Base-by-base conservation (phyloP, 352 stramenopile genomes). In the Proteromonas lacertae region DNA sequence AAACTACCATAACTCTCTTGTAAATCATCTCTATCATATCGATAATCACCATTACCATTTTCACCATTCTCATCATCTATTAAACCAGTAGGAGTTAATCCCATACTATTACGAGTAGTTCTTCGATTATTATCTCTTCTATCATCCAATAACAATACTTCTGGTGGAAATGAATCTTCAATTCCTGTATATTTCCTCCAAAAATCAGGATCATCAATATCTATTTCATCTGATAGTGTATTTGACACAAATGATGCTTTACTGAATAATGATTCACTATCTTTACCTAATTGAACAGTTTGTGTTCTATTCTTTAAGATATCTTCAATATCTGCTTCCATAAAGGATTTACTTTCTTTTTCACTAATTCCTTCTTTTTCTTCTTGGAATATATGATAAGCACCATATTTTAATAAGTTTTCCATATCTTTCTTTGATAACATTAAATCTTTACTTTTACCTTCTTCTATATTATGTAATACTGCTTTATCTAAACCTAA, bases 401-500 rank as follows among this genome's bases (percentile, higher is more conserved):
- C 83, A 22, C 84, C 89, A 41, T 39, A 32, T 37, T 90, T 69
- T 42, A 99, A 53, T 22, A 98, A 53, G 44, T 81, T 71, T 30
- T 98, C 83, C 10, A 99, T 60, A 44, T 55, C 50, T 29, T 50
- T 35, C 26, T 28, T 7, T 8, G 14, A 20, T n/a, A 28, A 17
- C 17, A 28, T 37, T 5, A 14, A 8, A 16, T 29, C 21, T 10
- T 31, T 31, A n/a, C 31, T 22, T 24, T 19, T 22, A 64, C 62
- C 73, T 66, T 73, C 91, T 63, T 36, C 87, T 21, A 83, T 75
- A 17, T 96, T 56, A 2, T n/a, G n/a, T n/a, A n/a, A n/a, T n/a
- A 98, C 78, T n/a, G 82, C 83, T 42, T 91, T 76, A 40, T 98
- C 86, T 5, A 98, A 64, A 8, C 79, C 81, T 38, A 98, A 76